These are phyloP conservation scores for Wolfiporia cocos DNA, from an alignment of 1,284 basidiomycete genomes.

Conservation along the genomic window DNA sequence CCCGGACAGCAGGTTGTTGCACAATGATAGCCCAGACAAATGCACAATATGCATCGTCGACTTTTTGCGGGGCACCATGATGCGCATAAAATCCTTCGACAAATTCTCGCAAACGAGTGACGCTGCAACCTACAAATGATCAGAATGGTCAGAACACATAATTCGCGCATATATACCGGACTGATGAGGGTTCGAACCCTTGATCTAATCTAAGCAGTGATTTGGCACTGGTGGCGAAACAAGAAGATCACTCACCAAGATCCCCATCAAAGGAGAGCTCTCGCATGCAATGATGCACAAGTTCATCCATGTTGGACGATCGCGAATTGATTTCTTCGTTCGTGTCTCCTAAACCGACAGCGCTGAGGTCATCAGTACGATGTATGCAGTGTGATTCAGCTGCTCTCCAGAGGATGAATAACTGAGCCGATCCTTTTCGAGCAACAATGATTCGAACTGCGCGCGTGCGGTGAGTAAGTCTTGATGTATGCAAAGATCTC, in stretches of 20 bases:
- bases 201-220: slow-evolving; percentile 7
- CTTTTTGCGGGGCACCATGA: slow-evolving; percentile 39
- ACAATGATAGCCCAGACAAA: slow-evolving; percentile 79
- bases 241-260: slow-evolving; percentile 44
- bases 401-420: too few relatives aligned
- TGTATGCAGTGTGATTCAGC: too few relatives aligned
- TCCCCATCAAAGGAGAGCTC: slow-evolving; percentile 83
- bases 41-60: slow-evolving; percentile 71
- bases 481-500: too few relatives aligned
- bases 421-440: too few relatives aligned
- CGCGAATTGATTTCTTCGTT: too few relatives aligned
- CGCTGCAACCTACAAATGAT: slow-evolving; percentile 53
- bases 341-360: too few relatives aligned
- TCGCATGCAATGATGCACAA: slow-evolving; percentile 67
- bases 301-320: slow-evolving; percentile 83
- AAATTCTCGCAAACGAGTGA: slow-evolving; percentile 63
- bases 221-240: not conserved
- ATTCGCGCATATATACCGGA: too few relatives aligned
- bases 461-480: too few relatives aligned
- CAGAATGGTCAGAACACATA: not conserved
- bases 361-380: too few relatives aligned
- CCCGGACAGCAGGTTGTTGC: slow-evolving; percentile 61
- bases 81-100: slow-evolving; percentile 57
- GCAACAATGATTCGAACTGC: too few relatives aligned
- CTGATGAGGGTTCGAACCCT: slow-evolving; percentile 28